Conservation (phyloP, 306 rosid species). For the Acacia crassicarpa region DNA sequence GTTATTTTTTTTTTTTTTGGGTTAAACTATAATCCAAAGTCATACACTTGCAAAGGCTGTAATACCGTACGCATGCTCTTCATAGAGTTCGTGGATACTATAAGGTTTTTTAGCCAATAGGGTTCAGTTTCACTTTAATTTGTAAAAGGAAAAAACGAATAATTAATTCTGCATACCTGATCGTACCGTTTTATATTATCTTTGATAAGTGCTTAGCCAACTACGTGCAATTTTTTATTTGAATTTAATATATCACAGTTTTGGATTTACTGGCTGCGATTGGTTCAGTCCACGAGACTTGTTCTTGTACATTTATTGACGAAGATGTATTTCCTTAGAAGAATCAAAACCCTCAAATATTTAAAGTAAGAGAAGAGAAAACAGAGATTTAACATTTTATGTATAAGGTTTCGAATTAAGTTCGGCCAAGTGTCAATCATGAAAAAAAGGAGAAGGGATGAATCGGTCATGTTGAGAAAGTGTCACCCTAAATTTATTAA, state of each 20-base stretch:
- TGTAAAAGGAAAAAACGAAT: too few relatives aligned
- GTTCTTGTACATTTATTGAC: constrained; percentile 1
- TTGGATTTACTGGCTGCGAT: background rate
- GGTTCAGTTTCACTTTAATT: too few relatives aligned
- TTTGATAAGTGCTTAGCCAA: background rate
- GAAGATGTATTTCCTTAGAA: constrained; percentile 29
- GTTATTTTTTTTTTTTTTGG: too few relatives aligned
- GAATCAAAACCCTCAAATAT: background rate
- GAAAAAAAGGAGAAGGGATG: constrained; percentile 13
- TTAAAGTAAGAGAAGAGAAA: background rate
- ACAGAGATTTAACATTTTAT: too few relatives aligned
- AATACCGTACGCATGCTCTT: too few relatives aligned
- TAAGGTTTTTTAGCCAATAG: too few relatives aligned
- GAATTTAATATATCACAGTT: background rate
- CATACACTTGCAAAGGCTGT: too few relatives aligned
- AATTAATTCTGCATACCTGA: background rate
- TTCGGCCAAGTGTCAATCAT: constrained; percentile 32
- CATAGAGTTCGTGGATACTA: too few relatives aligned
- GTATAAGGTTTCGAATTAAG: too few relatives aligned
- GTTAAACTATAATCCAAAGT: too few relatives aligned
- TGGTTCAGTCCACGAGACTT: constrained; percentile 8
- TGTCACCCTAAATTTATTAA: background rate
- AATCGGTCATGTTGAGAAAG: background rate
- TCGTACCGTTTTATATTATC: background rate
- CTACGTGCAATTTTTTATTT: background rate